phyloP scores from a whole-genome alignment of 108 stramenopile species.

The Skeletonema tropicum region DNA sequence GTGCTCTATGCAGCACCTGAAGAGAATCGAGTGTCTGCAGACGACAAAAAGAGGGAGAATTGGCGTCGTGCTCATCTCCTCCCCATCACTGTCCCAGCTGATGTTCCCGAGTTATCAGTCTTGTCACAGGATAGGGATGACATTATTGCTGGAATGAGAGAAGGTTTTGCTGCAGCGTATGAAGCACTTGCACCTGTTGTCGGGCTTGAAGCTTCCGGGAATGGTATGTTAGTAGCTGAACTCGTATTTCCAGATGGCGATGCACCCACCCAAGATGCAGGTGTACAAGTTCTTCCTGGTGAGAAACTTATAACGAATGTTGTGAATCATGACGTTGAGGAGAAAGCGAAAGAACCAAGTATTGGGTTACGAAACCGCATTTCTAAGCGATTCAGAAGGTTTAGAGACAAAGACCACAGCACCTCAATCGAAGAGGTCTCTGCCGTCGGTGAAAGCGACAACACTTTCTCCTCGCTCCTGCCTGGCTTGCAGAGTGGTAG shows the following conservation, averaged over 20 bases:
- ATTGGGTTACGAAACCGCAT: background rate
- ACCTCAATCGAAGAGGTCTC: background rate
- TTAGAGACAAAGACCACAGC: background rate
- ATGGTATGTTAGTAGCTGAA: constrained; percentile 38
- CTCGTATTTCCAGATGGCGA: constrained; percentile 34
- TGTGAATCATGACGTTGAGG: background rate
- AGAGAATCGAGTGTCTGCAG: constrained; percentile 1
- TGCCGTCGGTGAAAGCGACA: background rate
- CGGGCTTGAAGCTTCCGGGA: constrained; percentile 22
- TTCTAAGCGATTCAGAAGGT: background rate
- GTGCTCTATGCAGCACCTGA: constrained; percentile 64
- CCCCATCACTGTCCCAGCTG: constrained; percentile 64
- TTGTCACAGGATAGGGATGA: constrained; percentile 67
- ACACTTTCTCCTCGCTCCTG: constrained; percentile 18
- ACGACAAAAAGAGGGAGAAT: constrained; percentile 20
- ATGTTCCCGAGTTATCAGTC: constrained; percentile 58
- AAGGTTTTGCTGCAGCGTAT: constrained; percentile 77
- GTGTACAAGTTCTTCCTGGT: constrained; percentile 1
- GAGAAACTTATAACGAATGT: background rate
- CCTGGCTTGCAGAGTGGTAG: constrained; percentile 34
- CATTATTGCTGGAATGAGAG: constrained; percentile 70
- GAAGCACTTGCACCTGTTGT: constrained; percentile 66
- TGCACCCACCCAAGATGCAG: constrained; percentile 1
- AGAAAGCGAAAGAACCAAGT: background rate
- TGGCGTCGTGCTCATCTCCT: constrained; percentile 78